Evolutionary conservation across 1,284 basidiomycete species (phyloP).

Genomic region (Ganoderma multipileum): DNA sequence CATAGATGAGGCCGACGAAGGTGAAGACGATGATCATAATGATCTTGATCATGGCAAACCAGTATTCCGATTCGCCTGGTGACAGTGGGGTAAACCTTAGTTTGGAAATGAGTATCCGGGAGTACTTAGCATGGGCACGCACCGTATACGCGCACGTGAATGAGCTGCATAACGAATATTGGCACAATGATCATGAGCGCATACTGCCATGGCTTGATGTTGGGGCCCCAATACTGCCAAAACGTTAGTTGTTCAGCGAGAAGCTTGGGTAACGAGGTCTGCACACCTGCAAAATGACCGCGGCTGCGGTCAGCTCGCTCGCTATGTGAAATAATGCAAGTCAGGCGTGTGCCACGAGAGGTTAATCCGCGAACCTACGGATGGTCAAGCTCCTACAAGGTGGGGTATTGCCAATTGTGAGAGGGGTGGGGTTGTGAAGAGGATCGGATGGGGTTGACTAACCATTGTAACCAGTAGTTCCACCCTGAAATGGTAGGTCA

Average conservation of each 20-base stretch:
- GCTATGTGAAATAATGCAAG: constrained; percentile 35
- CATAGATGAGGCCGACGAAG: constrained; percentile 47
- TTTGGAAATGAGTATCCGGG: not conserved
- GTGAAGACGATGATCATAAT: constrained; percentile 41
- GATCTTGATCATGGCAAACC: constrained; percentile 44
- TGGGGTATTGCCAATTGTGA: constrained; percentile 2
- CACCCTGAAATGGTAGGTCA: constrained; percentile 42
- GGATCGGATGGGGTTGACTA: constrained; percentile 15
- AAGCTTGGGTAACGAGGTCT: not conserved
- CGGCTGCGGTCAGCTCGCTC: constrained; percentile 52
- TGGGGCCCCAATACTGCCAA: constrained; percentile 49
- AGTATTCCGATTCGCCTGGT: constrained; percentile 41
- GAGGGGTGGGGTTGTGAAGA: constrained; percentile 4
- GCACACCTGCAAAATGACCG: constrained; percentile 49
- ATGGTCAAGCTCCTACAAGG: constrained; percentile 46
- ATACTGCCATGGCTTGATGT: constrained; percentile 57
- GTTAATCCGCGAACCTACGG: constrained; percentile 39
- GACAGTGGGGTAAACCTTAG: not conserved
- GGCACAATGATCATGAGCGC: constrained; percentile 57
- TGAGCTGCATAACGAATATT: constrained; percentile 50
- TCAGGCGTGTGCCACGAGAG: not conserved
- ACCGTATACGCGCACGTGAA: constrained; percentile 58
- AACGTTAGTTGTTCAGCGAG: not conserved
- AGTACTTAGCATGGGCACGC: constrained; percentile 17
- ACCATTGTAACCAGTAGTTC: constrained; percentile 66